Percentiles rank a stretch among this genome's conserved stretches.
Evolutionary conservation across 176 grass and related monocot species (phyloP).

Genomic region (Avena insularis): DNA sequence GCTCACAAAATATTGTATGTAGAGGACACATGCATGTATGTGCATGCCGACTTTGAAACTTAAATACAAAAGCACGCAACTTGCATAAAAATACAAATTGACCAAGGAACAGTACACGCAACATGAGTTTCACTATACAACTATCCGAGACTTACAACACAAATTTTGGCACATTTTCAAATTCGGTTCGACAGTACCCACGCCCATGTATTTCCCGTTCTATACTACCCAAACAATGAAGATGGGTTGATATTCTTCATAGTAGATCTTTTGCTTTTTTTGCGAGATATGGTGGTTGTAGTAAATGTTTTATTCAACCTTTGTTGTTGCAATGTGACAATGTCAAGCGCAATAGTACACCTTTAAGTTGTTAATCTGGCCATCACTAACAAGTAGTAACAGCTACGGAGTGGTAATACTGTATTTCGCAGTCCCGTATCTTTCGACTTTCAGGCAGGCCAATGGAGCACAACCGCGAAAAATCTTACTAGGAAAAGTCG

Average conservation of each 20-base stretch:
- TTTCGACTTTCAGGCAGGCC: constrained; percentile 38
- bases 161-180: too few relatives aligned
- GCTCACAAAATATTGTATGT: too few relatives aligned
- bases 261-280: not conserved
- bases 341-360: not conserved
- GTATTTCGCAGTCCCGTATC: constrained; percentile 20
- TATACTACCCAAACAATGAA: not conserved
- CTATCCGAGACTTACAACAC: too few relatives aligned
- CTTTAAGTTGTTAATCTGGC: constrained; percentile 25
- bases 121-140: too few relatives aligned
- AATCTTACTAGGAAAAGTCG: constrained; percentile 12
- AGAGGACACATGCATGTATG: too few relatives aligned
- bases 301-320: not conserved
- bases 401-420: not conserved
- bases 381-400: constrained; percentile 17
- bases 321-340: constrained; percentile 27
- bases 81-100: too few relatives aligned
- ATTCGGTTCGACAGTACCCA: too few relatives aligned
- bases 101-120: too few relatives aligned
- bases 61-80: too few relatives aligned
- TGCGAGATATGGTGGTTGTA: not conserved
- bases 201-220: too few relatives aligned
- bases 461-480: constrained; percentile 13
- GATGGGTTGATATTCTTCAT: constrained; percentile 11
- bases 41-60: too few relatives aligned